These are phyloP conservation scores for Cymbidium sinense DNA, from an alignment of 106 monocot genomes.

Conservation along the genomic window DNA sequence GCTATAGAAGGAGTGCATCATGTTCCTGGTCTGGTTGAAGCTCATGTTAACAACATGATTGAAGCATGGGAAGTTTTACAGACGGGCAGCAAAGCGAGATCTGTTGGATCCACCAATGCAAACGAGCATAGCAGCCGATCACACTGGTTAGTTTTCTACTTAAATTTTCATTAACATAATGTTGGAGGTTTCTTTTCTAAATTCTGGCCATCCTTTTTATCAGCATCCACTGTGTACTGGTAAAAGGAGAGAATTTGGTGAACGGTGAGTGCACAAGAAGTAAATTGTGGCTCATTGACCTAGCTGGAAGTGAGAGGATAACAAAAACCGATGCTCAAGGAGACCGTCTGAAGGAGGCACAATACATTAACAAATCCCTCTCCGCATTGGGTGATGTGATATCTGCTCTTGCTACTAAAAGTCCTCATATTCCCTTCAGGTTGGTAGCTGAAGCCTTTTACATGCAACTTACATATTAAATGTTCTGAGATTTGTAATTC, in stretches of 20 bases:
- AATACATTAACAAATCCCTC: conserved; percentile 85
- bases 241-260: conserved; percentile 75
- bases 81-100: conserved; percentile 83
- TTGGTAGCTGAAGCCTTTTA: conserved; percentile 14
- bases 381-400: conserved; percentile 98
- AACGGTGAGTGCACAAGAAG: conserved; percentile 82
- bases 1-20: conserved; percentile 73
- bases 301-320: conserved; percentile 92
- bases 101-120: conserved; percentile 72
- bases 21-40: conserved; percentile 85
- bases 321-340: conserved; percentile 93
- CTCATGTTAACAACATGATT: conserved; percentile 58
- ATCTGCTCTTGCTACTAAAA: conserved; percentile 90
- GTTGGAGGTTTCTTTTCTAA: neutral
- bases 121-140: conserved; percentile 96
- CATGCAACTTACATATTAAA: neutral
- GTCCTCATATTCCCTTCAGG: conserved; percentile 89
- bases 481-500: conserved; percentile 4
- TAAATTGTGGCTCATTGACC: conserved; percentile 85
- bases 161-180: neutral
- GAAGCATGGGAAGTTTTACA: conserved; percentile 85
- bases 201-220: conserved; percentile 2
- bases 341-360: conserved; percentile 87
- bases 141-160: conserved; percentile 48
- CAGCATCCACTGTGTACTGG: conserved; percentile 72